Base-by-base conservation (phyloP, 2,329 filamentous ascomycete genomes). In the Xylaria sp. region DNA sequence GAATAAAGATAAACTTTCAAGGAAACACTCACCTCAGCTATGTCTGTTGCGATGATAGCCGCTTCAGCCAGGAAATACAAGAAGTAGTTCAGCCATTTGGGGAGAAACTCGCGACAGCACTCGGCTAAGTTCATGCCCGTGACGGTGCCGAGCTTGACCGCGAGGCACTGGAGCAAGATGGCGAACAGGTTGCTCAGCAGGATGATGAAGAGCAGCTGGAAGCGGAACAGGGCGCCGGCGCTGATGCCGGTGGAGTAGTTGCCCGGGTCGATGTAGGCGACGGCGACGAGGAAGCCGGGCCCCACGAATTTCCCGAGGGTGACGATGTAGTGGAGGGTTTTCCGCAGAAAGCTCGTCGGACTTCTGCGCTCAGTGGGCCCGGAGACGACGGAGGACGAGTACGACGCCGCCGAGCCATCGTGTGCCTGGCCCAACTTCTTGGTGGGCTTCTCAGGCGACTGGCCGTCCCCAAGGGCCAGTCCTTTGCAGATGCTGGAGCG, bases 161-260 rank as follows among this genome's bases (percentile, higher is more conserved):
- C 85, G 1, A 92, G 81, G 19, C 83, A 86, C 74, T 92, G 89
- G 19, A 91, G 79, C 67, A 90, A 85, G 57, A 92, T 90, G 68
- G 89, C 89, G 70, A 91, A 89, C 53, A 91, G 69, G 72, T 92
- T 92, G 74, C 86, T 87, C 69, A 90, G 79, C 9, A 92, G 79
- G 45, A 91, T 84, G 67, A 91, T 80, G 77, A 91, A 91, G 2
- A 92, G 82, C 35, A 91, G 80, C 42, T 79, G 82, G 78, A 87
- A 92, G 59, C 82, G 83, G 73, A 88, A 90, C 0, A 83, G 81
- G 4, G 89, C 86, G 56, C 89, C 89, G 47, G 89, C 89, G 7
- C 87, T 84, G 50, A 91, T 85, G 73, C 89, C 89, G 19, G 89
- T 91, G 1, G 89, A 82, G 72, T 91, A 92, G 74, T 92, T 91